These are phyloP conservation scores for Phytophthora uliginosa DNA, from an alignment of 352 stramenopile species.

Conservation along the genomic window DNA sequence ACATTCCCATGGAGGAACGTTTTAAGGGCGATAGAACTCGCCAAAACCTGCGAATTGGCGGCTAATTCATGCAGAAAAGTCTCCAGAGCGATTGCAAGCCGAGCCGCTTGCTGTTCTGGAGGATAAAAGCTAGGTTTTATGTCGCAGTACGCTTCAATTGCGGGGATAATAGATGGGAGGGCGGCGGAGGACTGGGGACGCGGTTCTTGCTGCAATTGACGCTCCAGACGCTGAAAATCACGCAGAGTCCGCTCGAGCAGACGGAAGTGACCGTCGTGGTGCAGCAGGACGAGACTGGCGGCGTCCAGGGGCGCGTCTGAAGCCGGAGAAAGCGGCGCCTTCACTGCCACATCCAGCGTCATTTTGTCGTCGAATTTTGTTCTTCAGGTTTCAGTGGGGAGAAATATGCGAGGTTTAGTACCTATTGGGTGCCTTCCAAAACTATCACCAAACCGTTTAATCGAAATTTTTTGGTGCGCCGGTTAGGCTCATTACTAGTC, in stretches of 20 bases:
- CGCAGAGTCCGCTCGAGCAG: slow-evolving; percentile 33
- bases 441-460: no score
- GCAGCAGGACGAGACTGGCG: slow-evolving; percentile 30
- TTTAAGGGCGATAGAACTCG: slow-evolving; percentile 33
- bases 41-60: slow-evolving; percentile 25
- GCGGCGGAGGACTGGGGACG: neutral
- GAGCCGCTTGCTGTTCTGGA: slow-evolving; percentile 13
- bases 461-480: no score
- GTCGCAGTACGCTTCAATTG: slow-evolving; percentile 31
- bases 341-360: slow-evolving; percentile 30
- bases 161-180: slow-evolving; percentile 2
- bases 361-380: neutral
- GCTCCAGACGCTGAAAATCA: slow-evolving; percentile 43
- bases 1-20: slow-evolving; percentile 39
- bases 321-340: slow-evolving; percentile 19
- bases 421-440: no score
- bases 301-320: slow-evolving; percentile 12
- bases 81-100: slow-evolving; percentile 40
- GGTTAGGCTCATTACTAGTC: no score
- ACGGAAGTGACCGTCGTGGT: slow-evolving; percentile 29
- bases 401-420: no score
- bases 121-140: slow-evolving; percentile 28
- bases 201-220: slow-evolving; percentile 22
- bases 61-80: slow-evolving; percentile 28
- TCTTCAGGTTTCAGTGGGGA: neutral